Evolutionary conservation across 352 stramenopile genomes (phyloP).

Genomic region (Phytophthora aleatoria): DNA sequence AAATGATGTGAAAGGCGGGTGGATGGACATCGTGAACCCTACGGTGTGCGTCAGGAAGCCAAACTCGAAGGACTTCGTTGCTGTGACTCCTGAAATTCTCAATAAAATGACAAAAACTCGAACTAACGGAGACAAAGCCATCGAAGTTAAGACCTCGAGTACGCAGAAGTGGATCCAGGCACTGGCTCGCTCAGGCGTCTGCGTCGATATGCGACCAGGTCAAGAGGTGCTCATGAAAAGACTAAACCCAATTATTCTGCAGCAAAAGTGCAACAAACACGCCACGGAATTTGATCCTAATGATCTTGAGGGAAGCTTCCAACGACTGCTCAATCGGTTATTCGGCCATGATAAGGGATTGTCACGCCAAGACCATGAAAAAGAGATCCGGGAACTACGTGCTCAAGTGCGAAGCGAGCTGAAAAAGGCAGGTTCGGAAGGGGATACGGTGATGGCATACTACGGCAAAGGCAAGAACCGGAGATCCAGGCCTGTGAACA

Average conservation of each 20-base stretch:
- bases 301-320: conserved; percentile 76
- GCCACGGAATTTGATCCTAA: conserved; percentile 60
- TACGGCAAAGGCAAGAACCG: conserved; percentile 52
- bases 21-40: conserved; percentile 65
- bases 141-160: conserved; percentile 63
- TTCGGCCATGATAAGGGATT: conserved; percentile 51
- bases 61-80: conserved; percentile 33
- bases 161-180: conserved; percentile 64
- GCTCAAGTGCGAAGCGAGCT: conserved; percentile 55
- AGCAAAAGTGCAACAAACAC: conserved; percentile 67
- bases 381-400: conserved; percentile 45
- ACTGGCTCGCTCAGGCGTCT: conserved; percentile 49
- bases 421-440: conserved; percentile 53
- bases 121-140: conserved; percentile 36
- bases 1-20: conserved; percentile 46
- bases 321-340: conserved; percentile 66
- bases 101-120: conserved; percentile 47
- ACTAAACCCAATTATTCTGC: conserved; percentile 56
- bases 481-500: conserved; percentile 52
- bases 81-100: conserved; percentile 35
- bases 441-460: conserved; percentile 65
- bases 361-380: conserved; percentile 48
- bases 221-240: conserved; percentile 65
- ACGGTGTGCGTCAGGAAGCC: conserved; percentile 43
- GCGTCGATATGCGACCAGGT: conserved; percentile 51